phyloP scores from a whole-genome alignment of 768 basidiomycete species.

The Pleurotus tuber-regium region DNA sequence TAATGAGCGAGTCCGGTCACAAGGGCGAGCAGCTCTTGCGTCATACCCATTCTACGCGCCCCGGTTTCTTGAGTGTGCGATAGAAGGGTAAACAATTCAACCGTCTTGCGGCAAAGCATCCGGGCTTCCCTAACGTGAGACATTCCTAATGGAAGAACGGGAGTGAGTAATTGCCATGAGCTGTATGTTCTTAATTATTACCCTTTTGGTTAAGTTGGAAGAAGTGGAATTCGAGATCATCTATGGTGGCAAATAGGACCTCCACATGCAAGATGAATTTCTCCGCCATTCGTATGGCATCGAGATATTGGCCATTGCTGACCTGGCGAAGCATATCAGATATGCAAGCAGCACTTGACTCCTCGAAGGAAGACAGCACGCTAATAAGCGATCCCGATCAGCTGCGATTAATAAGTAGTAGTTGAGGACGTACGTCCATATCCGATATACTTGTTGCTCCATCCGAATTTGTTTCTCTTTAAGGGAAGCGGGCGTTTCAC shows the following conservation, averaged over 20 bases:
- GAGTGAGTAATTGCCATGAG: neutral
- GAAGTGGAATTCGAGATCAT: slow-evolving; percentile 92
- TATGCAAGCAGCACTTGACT: slow-evolving; percentile 98
- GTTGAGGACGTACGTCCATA: slow-evolving; percentile 85
- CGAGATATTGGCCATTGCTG: slow-evolving; percentile 93
- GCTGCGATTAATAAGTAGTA: slow-evolving; percentile 9
- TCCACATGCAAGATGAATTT: slow-evolving; percentile 98
- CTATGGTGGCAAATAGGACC: slow-evolving; percentile 94
- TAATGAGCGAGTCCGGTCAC: slow-evolving; percentile 99
- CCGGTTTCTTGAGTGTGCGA: slow-evolving; percentile 96
- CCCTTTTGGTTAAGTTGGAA: slow-evolving; percentile 79
- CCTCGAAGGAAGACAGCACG: slow-evolving; percentile 96
- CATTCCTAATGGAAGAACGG: slow-evolving; percentile 61
- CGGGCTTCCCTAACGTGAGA: slow-evolving; percentile 97
- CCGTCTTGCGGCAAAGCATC: slow-evolving; percentile 98
- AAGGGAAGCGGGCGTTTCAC: slow-evolving; percentile 73
- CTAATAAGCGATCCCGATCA: slow-evolving; percentile 37
- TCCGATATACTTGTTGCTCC: slow-evolving; percentile 97
- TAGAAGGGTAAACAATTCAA: slow-evolving; percentile 94
- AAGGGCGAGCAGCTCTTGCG: slow-evolving; percentile 92
- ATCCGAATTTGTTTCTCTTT: slow-evolving; percentile 90
- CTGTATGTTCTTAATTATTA: slow-evolving; percentile 33
- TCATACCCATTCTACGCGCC: slow-evolving; percentile 90
- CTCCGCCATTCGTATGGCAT: slow-evolving; percentile 97
- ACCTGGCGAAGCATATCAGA: slow-evolving; percentile 98